phyloP scores from a whole-genome alignment of 2,329 filamentous ascomycete species.

The Alternaria brassicicola region DNA sequence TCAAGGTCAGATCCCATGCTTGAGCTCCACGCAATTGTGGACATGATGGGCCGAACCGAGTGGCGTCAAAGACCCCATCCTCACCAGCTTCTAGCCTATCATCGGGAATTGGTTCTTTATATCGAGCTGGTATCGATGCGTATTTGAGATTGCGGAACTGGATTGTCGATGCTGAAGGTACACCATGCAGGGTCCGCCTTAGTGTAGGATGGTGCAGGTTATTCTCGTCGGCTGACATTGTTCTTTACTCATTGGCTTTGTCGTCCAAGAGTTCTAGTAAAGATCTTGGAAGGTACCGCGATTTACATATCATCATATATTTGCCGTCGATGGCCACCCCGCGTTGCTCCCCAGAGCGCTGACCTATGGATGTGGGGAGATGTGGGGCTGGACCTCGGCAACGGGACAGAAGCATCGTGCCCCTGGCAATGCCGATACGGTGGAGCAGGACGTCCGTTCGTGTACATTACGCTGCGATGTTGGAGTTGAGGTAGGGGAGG shows the following conservation, averaged over 20 bases:
- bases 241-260: not conserved
- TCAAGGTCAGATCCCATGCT: conserved; percentile 35
- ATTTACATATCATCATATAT: no score
- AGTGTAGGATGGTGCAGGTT: conserved; percentile 21
- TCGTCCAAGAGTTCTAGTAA: not conserved
- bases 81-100: conserved; percentile 8
- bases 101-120: conserved; percentile 35
- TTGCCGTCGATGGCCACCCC: not conserved
- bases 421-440: not conserved
- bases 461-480: not conserved
- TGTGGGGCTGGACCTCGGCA: conserved; percentile 17
- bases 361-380: conserved; percentile 8
- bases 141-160: conserved; percentile 49
- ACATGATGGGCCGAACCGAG: conserved; percentile 46
- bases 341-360: not conserved
- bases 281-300: not conserved
- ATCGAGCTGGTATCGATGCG: conserved; percentile 43
- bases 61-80: conserved; percentile 38
- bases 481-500: not conserved
- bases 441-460: not conserved
- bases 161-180: conserved; percentile 20
- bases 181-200: conserved; percentile 27
- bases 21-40: conserved; percentile 43
- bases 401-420: not conserved
- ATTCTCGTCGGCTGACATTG: conserved; percentile 1